phyloP scores from a whole-genome alignment of 1,284 basidiomycete species.

The Apiotrichum akiyoshidainum region DNA sequence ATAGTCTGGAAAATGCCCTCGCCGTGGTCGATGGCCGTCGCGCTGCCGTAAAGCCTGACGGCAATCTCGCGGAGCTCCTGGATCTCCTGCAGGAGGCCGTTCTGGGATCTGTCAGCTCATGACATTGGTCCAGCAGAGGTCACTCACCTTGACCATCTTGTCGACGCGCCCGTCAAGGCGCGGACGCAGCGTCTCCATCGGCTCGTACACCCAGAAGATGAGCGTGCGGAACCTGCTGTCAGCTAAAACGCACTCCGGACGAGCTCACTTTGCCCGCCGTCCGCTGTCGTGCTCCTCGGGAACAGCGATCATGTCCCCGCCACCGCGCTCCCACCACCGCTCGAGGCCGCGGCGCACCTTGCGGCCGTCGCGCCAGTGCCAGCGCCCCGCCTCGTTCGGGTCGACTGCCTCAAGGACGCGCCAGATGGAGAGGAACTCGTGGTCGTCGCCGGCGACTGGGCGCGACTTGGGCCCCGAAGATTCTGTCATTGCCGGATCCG shows the following conservation, averaged over 20 bases:
- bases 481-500: not conserved
- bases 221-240: conserved; percentile 69
- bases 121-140: not conserved
- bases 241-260: not conserved
- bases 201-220: conserved; percentile 88
- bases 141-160: conserved; percentile 77
- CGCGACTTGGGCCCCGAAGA: conserved; percentile 10
- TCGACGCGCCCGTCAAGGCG: conserved; percentile 79
- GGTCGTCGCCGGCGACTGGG: conserved; percentile 55
- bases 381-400: conserved; percentile 69
- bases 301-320: conserved; percentile 58
- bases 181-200: conserved; percentile 61
- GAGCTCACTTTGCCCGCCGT: conserved; percentile 21
- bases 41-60: conserved; percentile 34
- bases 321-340: conserved; percentile 72
- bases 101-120: conserved; percentile 50
- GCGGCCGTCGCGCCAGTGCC: conserved; percentile 93
- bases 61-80: conserved; percentile 54
- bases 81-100: conserved; percentile 83
- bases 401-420: conserved; percentile 69
- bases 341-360: conserved; percentile 80
- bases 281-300: conserved; percentile 38
- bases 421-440: conserved; percentile 62
- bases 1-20: conserved; percentile 92
- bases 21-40: conserved; percentile 38